Evolutionary conservation across 2,329 filamentous ascomycete genomes (phyloP).

Genomic region (Penicillium sclerotiorum): DNA sequence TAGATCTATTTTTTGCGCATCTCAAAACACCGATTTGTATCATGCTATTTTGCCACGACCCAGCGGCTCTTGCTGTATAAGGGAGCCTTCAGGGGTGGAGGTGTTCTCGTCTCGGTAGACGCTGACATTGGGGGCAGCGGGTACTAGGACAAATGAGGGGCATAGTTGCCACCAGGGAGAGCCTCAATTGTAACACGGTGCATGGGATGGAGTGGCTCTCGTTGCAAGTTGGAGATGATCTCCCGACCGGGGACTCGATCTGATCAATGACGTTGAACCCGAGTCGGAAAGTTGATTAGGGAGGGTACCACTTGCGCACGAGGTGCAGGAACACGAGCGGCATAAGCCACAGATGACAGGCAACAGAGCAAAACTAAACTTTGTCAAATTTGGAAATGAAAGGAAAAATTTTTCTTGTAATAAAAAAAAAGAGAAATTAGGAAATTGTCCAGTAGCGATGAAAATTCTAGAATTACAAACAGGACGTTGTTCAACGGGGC

Average conservation of each 20-base stretch:
- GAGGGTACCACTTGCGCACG: constrained; percentile 12
- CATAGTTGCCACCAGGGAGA: neutral
- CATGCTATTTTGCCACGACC: constrained; percentile 2
- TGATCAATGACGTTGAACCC: constrained; percentile 12
- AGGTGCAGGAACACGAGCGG: constrained; percentile 26
- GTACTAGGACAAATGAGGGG: constrained; percentile 16
- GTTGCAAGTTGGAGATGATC: constrained; percentile 13
- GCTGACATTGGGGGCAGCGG: constrained; percentile 17
- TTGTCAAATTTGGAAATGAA: too few species aligned
- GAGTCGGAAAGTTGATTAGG: too few species aligned
- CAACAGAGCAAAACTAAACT: neutral
- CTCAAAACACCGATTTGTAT: neutral
- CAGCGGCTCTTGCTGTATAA: neutral
- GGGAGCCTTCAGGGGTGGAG: constrained; percentile 2
- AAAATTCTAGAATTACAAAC: too few species aligned
- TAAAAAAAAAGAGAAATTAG: neutral
- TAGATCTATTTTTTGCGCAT: neutral
- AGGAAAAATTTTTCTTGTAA: neutral
- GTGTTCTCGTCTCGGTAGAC: constrained; percentile 21
- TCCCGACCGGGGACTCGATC: constrained; percentile 2
- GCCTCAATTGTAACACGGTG: constrained; percentile 5
- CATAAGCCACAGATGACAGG: constrained; percentile 22
- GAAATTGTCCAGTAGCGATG: neutral
- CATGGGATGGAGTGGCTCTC: constrained; percentile 4
- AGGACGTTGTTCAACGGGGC: too few species aligned